A percentile compares a stretch with the other conserved stretches of the same genome.
These are phyloP conservation scores for Hansfordia pulvinata DNA, from an alignment of 2,329 filamentous ascomycete genomes.

Conservation along the genomic window DNA sequence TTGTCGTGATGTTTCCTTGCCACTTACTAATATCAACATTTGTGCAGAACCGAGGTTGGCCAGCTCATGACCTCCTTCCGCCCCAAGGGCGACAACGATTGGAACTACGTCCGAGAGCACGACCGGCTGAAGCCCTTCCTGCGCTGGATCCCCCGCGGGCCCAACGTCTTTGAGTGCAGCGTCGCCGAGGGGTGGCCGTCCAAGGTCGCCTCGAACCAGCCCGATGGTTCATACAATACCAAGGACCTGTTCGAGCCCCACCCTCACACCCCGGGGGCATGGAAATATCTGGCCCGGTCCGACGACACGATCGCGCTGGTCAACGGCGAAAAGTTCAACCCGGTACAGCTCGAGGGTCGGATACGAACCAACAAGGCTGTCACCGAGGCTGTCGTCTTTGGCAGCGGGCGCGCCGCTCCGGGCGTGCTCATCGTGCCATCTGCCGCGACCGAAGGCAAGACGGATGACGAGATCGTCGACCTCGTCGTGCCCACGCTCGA, in stretches of 20 bases:
- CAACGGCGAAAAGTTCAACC: slow-evolving; percentile 21
- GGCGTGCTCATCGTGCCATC: slow-evolving; percentile 24
- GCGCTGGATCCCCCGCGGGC: slow-evolving; percentile 17
- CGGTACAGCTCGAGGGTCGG: slow-evolving; percentile 24
- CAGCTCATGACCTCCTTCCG: slow-evolving; percentile 48
- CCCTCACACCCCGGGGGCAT: slow-evolving; percentile 17
- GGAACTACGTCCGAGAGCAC: slow-evolving; percentile 44
- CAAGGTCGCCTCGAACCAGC: slow-evolving; percentile 18
- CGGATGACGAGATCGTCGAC: slow-evolving; percentile 14
- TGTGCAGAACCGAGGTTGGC: slow-evolving; percentile 38
- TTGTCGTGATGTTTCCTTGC: background rate
- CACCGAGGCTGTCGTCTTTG: slow-evolving; percentile 38
- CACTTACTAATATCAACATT: slow-evolving; percentile 1
- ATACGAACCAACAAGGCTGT: slow-evolving; percentile 31
- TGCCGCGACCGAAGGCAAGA: slow-evolving; percentile 4
- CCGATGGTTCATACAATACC: slow-evolving; percentile 20
- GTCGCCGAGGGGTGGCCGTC: slow-evolving; percentile 22
- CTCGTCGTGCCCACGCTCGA: slow-evolving; percentile 19
- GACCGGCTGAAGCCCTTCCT: slow-evolving; percentile 23
- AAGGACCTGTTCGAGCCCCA: slow-evolving; percentile 22
- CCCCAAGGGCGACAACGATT: slow-evolving; percentile 35
- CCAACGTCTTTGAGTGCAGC: slow-evolving; percentile 21
- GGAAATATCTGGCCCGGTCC: slow-evolving; percentile 21
- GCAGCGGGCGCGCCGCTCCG: slow-evolving; percentile 29
- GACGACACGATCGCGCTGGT: slow-evolving; percentile 21